phyloP scores from a whole-genome alignment of 805 yeast species.

The Wickerhamomyces strasburgensis region DNA sequence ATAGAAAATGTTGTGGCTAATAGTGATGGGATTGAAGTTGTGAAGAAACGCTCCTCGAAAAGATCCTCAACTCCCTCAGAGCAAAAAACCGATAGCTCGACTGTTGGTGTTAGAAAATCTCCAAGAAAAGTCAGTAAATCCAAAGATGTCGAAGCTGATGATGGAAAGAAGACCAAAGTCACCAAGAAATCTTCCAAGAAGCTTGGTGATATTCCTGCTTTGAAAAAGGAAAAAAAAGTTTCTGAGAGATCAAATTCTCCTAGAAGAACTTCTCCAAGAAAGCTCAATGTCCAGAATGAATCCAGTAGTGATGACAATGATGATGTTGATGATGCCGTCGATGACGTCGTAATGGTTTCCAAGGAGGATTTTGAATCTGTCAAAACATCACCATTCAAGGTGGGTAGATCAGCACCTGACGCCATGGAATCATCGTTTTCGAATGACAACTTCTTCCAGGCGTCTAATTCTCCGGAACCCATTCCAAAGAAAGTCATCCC shows the following conservation, averaged over 20 bases:
- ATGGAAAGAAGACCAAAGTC: no score
- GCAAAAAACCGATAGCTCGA: no score
- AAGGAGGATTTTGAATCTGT: conserved; percentile 5
- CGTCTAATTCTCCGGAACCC: conserved; percentile 20
- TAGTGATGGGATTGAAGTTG: conserved; percentile 36
- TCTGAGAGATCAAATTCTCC: conserved; percentile 8
- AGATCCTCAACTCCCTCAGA: conserved; percentile 1
- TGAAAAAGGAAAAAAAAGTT: conserved; percentile 4
- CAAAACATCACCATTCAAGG: conserved; percentile 10
- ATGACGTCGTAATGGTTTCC: conserved; percentile 3
- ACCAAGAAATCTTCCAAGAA: conserved; percentile 3
- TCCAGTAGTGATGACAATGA: conserved; percentile 1
- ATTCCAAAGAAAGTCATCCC: conserved; percentile 19
- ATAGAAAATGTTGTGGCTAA: conserved; percentile 29
- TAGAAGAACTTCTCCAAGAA: conserved; percentile 5
- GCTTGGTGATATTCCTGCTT: conserved; percentile 14
- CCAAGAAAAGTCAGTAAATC: conserved; percentile 19
- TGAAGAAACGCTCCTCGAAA: conserved; percentile 22
- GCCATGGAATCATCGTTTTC: conserved; percentile 28
- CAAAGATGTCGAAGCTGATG: conserved; percentile 5
- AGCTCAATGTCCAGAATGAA: conserved; percentile 2
- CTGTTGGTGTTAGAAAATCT: conserved; percentile 8
- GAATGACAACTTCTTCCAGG: conserved; percentile 33
- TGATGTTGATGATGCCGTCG: conserved; percentile 4
- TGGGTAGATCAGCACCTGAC: conserved; percentile 7